Evolutionary conservation across 306 rosid genomes (phyloP).

Genomic region (Canavalia ensiformis): DNA sequence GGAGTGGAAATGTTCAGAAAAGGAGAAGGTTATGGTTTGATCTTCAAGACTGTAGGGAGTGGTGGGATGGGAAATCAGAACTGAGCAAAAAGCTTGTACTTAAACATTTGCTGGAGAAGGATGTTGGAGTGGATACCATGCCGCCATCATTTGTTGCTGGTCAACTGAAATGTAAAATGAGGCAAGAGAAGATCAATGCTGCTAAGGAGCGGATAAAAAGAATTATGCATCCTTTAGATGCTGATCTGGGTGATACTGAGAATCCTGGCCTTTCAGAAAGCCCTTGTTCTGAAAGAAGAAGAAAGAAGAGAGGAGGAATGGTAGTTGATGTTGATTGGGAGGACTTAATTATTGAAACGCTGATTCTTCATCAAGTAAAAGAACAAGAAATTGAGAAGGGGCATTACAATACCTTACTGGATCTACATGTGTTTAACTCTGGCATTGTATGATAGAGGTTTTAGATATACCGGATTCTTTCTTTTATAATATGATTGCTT

Average conservation of each 20-base stretch:
- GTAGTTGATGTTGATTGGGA: constrained; percentile 70
- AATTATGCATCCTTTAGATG: constrained; percentile 60
- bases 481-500: constrained; percentile 9
- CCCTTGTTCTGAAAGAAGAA: constrained; percentile 44
- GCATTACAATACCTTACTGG: constrained; percentile 73
- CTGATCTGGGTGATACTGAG: constrained; percentile 19
- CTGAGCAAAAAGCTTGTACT: constrained; percentile 75
- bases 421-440: constrained; percentile 70
- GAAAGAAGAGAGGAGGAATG: constrained; percentile 65
- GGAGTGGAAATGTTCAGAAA: constrained; percentile 41
- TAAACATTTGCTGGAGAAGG: constrained; percentile 66
- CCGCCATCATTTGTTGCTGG: constrained; percentile 77
- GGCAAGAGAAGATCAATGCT: constrained; percentile 71
- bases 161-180: constrained; percentile 56
- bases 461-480: background rate
- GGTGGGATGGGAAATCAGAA: constrained; percentile 91
- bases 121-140: constrained; percentile 73
- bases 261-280: background rate
- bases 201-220: constrained; percentile 70
- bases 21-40: constrained; percentile 43
- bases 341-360: constrained; percentile 84
- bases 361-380: constrained; percentile 78
- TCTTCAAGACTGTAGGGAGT: constrained; percentile 57
- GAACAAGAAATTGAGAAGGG: constrained; percentile 91
- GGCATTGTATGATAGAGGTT: constrained; percentile 44